These are phyloP conservation scores for Tetrastigma voinierianum DNA, from an alignment of 164 flowering plant species.

Conservation along the genomic window DNA sequence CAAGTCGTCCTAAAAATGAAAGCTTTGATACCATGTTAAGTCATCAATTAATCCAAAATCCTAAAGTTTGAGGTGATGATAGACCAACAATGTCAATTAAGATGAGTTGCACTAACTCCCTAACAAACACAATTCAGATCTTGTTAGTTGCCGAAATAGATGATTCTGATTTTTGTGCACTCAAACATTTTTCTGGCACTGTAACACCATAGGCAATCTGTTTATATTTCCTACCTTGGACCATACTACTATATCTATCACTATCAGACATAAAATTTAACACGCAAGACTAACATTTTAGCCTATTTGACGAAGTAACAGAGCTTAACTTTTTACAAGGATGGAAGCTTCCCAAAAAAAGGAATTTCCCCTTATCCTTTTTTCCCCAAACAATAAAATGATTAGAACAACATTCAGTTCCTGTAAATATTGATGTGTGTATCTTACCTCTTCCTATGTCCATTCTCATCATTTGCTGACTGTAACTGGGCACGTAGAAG, in stretches of 20 bases:
- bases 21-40: no score
- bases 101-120: no score
- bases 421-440: neutral
- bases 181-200: neutral
- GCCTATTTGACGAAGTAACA: neutral
- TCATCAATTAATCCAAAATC: no score
- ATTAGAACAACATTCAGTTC: neutral
- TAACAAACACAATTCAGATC: neutral
- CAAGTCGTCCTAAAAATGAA: no score
- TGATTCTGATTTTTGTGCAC: neutral
- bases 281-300: no score
- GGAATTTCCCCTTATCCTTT: neutral
- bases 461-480: conserved; percentile 78
- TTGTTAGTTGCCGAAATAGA: neutral
- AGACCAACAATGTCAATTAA: no score
- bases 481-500: conserved; percentile 79
- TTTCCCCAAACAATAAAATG: neutral
- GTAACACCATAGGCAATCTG: neutral
- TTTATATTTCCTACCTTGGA: neutral
- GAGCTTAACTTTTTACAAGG: neutral
- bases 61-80: no score
- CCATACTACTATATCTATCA: neutral
- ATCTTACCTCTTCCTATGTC: conserved; percentile 60
- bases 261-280: no score
- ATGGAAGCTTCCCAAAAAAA: neutral